Evolutionary conservation across 1,284 basidiomycete genomes (phyloP).

Genomic region (Ustilago cynodontis): DNA sequence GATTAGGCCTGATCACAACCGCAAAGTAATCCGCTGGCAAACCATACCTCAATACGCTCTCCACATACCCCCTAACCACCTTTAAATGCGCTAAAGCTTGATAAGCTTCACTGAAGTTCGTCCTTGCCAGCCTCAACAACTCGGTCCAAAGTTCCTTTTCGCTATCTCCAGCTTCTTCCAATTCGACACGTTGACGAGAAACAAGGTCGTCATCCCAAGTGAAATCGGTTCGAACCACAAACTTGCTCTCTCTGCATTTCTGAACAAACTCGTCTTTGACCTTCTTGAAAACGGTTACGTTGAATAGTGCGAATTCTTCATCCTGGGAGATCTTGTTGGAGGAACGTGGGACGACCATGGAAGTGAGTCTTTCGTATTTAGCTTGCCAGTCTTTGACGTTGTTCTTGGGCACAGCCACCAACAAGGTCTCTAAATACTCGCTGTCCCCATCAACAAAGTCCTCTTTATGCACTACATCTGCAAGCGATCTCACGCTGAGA

Average conservation of each 20-base stretch:
- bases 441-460: constrained; percentile 83
- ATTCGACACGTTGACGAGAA: constrained; percentile 84
- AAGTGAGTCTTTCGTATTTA: constrained; percentile 87
- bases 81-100: constrained; percentile 95
- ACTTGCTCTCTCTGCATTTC: constrained; percentile 97
- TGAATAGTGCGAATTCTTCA: constrained; percentile 88
- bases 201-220: constrained; percentile 87
- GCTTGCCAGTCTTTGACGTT: constrained; percentile 86
- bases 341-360: constrained; percentile 96
- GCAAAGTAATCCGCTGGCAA: constrained; percentile 91
- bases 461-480: constrained; percentile 85
- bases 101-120: constrained; percentile 97
- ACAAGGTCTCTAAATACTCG: constrained; percentile 91
- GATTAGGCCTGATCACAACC: constrained; percentile 81
- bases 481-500: constrained; percentile 86
- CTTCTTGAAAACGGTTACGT: constrained; percentile 90
- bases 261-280: constrained; percentile 92
- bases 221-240: constrained; percentile 88
- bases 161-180: constrained; percentile 82
- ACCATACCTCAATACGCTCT: constrained; percentile 95
- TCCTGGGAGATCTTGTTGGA: constrained; percentile 82
- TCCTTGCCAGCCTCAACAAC: constrained; percentile 88
- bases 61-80: constrained; percentile 88
- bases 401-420: constrained; percentile 93
- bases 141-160: constrained; percentile 99